phyloP scores from a whole-genome alignment of 2,329 filamentous ascomycete species.

The Fusarium lyarnte region DNA sequence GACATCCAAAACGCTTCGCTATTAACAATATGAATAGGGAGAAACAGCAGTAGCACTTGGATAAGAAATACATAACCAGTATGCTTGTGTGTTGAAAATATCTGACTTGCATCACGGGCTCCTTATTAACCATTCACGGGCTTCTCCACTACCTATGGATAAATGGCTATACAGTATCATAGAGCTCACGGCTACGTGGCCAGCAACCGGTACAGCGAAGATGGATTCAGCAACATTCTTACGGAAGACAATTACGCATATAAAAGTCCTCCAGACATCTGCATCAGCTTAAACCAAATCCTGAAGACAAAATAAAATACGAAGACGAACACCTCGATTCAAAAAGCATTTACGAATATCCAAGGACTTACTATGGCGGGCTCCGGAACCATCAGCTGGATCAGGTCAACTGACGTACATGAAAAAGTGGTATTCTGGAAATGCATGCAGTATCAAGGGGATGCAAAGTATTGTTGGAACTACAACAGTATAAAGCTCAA shows the following conservation, averaged over 20 bases:
- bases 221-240: accelerated
- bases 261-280: background rate
- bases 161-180: background rate
- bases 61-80: accelerated
- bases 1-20: background rate
- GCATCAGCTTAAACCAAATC: background rate
- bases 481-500: background rate
- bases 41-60: too few relatives aligned
- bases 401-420: background rate
- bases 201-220: background rate
- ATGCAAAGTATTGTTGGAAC: background rate
- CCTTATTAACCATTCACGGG: background rate
- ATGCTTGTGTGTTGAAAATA: too few relatives aligned
- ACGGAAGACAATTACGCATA: background rate
- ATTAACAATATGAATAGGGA: background rate
- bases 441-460: background rate
- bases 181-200: background rate
- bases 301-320: background rate
- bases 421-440: background rate
- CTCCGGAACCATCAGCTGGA: background rate
- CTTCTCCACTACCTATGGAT: background rate
- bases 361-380: background rate
- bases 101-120: background rate
- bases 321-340: too few relatives aligned
- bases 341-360: background rate